phyloP scores from a whole-genome alignment of 2,329 filamentous ascomycete species.

The Nigrograna mackinnonii region DNA sequence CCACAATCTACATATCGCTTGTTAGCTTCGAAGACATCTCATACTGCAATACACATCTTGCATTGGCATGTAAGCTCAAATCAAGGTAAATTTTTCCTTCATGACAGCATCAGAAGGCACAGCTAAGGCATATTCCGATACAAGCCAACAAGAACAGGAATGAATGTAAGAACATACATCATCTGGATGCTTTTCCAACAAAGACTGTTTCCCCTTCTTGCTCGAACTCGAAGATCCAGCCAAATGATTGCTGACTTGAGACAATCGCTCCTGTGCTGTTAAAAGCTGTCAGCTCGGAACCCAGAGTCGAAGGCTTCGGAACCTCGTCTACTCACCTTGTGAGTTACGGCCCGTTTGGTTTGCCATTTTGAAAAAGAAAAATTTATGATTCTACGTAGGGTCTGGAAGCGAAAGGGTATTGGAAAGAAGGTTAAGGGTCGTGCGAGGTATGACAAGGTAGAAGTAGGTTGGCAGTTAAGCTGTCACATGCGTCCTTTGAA shows the following conservation, averaged over 20 bases:
- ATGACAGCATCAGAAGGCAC: no score
- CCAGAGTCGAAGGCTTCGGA: no score
- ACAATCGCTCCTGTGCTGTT: slow-evolving; percentile 61
- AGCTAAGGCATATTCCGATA: no score
- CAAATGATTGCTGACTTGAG: slow-evolving; percentile 62
- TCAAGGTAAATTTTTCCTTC: not conserved
- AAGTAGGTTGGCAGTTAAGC: no score
- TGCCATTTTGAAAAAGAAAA: slow-evolving; percentile 39
- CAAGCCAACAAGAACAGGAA: not conserved
- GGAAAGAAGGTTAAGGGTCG: no score
- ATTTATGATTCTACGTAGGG: no score
- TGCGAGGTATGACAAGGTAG: no score
- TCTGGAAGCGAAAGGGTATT: no score
- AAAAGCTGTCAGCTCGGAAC: slow-evolving; percentile 15
- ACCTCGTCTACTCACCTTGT: slow-evolving; percentile 16
- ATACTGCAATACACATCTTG: no score
- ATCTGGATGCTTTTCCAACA: slow-evolving; percentile 60
- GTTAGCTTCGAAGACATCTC: no score
- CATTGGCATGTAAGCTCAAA: no score
- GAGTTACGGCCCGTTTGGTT: slow-evolving; percentile 38
- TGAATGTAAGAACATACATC: slow-evolving; percentile 47
- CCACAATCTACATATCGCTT: slow-evolving; percentile 76
- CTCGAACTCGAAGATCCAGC: slow-evolving; percentile 38
- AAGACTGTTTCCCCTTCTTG: slow-evolving; percentile 43
- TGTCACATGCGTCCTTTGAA: no score